phyloP scores from a whole-genome alignment of 2,329 filamentous ascomycete genomes.

The Aspergillus floridensis region DNA sequence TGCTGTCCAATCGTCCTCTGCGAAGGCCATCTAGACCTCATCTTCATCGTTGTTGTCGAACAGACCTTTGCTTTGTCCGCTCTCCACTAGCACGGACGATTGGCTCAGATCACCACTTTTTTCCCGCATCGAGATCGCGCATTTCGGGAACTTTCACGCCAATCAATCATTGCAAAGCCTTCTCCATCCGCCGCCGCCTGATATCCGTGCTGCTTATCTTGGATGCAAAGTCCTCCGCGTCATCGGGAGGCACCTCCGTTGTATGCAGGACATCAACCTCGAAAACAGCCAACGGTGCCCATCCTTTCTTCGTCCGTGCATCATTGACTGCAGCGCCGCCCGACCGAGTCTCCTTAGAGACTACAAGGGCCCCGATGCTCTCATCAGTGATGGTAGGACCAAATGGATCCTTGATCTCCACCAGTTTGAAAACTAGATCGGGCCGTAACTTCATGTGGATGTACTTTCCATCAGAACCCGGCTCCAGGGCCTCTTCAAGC shows the following conservation, averaged over 20 bases:
- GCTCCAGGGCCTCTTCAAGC: constrained; percentile 33
- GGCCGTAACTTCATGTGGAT: constrained; percentile 52
- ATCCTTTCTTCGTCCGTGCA: constrained; percentile 72
- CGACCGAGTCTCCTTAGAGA: constrained; percentile 81
- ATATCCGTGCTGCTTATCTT: constrained; percentile 95
- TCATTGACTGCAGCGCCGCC: constrained; percentile 85
- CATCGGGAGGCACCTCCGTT: constrained; percentile 51
- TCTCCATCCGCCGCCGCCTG: constrained; percentile 51
- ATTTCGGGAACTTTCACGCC: constrained; percentile 1
- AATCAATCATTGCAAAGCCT: constrained; percentile 28
- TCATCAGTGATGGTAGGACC: constrained; percentile 86
- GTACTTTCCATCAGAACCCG: constrained; percentile 41
- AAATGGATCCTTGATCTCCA: constrained; percentile 82
- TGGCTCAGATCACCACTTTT: not conserved
- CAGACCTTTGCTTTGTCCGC: not conserved
- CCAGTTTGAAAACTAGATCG: constrained; percentile 69
- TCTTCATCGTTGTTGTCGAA: not conserved
- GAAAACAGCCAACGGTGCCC: constrained; percentile 72
- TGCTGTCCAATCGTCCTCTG: not conserved
- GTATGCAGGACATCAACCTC: constrained; percentile 86
- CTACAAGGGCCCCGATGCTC: constrained; percentile 73
- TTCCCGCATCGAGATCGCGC: not conserved
- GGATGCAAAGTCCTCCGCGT: constrained; percentile 63
- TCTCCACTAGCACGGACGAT: not conserved
- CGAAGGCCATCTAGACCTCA: not conserved